Evolutionary conservation across 2,329 filamentous ascomycete species (phyloP).

Genomic region (Sordariomycetes sp.): DNA sequence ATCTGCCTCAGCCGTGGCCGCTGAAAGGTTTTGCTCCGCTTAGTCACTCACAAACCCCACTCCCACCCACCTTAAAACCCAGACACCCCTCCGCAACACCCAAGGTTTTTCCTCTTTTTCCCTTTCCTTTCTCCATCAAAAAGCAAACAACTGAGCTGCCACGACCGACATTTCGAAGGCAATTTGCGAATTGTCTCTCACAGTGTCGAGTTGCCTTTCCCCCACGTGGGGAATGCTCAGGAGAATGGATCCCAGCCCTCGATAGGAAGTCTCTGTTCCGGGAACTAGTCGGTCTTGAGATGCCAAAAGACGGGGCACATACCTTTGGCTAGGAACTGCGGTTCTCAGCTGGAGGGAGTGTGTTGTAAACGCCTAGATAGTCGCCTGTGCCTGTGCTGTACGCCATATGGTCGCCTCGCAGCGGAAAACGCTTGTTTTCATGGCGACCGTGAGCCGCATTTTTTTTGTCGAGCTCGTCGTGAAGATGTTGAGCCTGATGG

Average conservation of each 20-base stretch:
- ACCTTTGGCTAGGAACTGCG: background rate
- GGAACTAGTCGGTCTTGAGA: constrained; percentile 31
- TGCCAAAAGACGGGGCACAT: constrained; percentile 50
- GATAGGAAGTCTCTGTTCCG: constrained; percentile 41
- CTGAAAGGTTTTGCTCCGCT: background rate
- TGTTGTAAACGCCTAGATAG: too few species aligned
- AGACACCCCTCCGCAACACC: constrained; percentile 2
- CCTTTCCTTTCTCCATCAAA: constrained; percentile 35
- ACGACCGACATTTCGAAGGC: constrained; percentile 44
- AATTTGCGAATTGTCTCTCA: constrained; percentile 17
- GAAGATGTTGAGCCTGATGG: too few species aligned
- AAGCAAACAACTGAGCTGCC: constrained; percentile 52
- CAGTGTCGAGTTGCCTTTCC: constrained; percentile 51
- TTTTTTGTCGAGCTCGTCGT: too few species aligned
- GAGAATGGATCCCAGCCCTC: constrained; percentile 36
- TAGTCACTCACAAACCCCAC: background rate
- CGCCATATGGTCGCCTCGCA: too few species aligned
- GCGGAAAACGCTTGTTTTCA: too few species aligned
- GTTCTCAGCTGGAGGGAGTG: too few species aligned
- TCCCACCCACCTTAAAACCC: background rate
- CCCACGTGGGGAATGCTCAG: constrained; percentile 34
- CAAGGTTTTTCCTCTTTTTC: constrained; percentile 18
- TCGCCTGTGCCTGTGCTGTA: background rate
- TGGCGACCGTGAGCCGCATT: too few species aligned
- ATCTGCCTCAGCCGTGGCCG: background rate